Evolutionary conservation across 2,329 filamentous ascomycete genomes (phyloP).

Genomic region (Trichophyton schoenleinii): DNA sequence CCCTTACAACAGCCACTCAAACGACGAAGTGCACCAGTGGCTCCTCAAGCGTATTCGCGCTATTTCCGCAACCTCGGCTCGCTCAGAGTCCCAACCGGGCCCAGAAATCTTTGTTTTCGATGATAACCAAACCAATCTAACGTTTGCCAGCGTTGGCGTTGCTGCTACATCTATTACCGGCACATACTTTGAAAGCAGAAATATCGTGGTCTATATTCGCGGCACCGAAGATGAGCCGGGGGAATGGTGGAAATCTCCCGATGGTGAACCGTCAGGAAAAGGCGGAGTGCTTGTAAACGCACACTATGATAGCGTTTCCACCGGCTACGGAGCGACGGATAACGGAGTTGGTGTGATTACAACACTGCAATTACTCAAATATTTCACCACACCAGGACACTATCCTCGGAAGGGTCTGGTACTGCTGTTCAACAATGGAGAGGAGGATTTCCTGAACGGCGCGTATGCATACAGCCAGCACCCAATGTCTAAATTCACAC

Average conservation of each 20-base stretch:
- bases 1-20: slow-evolving; percentile 75
- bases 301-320: slow-evolving; percentile 88
- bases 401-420: slow-evolving; percentile 70
- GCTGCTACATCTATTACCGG: slow-evolving; percentile 32
- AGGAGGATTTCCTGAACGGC: slow-evolving; percentile 85
- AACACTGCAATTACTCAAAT: slow-evolving; percentile 69
- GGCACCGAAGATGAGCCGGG: slow-evolving; percentile 62
- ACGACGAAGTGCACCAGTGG: slow-evolving; percentile 68
- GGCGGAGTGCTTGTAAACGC: slow-evolving; percentile 86
- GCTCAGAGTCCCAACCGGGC: slow-evolving; percentile 16
- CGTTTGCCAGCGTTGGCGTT: slow-evolving; percentile 43
- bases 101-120: slow-evolving; percentile 54
- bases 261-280: slow-evolving; percentile 42
- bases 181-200: slow-evolving; percentile 84
- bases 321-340: slow-evolving; percentile 85
- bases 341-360: slow-evolving; percentile 85
- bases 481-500: slow-evolving; percentile 64
- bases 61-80: slow-evolving; percentile 48
- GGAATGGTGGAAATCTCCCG: slow-evolving; percentile 52
- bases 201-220: slow-evolving; percentile 82
- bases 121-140: slow-evolving; percentile 66
- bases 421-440: slow-evolving; percentile 82
- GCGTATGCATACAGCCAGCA: slow-evolving; percentile 74
- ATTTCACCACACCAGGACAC: slow-evolving; percentile 62
- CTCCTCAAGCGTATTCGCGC: slow-evolving; percentile 57